Conservation (phyloP, 495 filamentous ascomycete genomes). For the Neurospora sp. region DNA sequence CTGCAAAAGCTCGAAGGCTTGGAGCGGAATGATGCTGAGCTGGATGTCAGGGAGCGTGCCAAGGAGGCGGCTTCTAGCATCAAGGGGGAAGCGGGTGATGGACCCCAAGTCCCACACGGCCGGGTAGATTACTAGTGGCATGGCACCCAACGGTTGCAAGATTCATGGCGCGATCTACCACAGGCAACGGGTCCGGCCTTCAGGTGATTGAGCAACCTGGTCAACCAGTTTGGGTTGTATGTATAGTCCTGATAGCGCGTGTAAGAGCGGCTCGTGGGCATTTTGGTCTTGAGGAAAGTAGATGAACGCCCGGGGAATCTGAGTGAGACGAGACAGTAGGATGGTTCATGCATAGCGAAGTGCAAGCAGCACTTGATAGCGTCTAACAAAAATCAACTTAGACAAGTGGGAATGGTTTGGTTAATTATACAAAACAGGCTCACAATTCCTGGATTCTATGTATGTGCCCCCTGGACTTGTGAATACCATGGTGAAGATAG, state of each 20-base stretch:
- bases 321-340: background rate
- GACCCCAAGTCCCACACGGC: background rate
- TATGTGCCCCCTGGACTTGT: background rate
- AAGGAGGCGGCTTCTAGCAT: constrained; percentile 70
- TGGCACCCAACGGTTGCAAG: background rate
- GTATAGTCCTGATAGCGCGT: background rate
- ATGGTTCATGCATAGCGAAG: background rate
- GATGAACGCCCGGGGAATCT: background rate
- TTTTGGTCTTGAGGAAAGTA: background rate
- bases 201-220: background rate
- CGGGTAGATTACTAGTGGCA: background rate
- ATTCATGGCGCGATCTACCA: background rate
- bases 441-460: background rate
- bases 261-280: background rate
- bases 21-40: constrained; percentile 56
- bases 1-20: constrained; percentile 53
- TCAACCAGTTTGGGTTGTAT: background rate
- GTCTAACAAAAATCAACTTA: background rate
- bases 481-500: background rate
- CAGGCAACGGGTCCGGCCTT: background rate
- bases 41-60: constrained; percentile 74
- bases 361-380: background rate
- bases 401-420: background rate
- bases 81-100: constrained; percentile 15
- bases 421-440: background rate